Conservation (phyloP, 805 yeast genomes). For the Vanderwaltozyma tropicalis region DNA sequence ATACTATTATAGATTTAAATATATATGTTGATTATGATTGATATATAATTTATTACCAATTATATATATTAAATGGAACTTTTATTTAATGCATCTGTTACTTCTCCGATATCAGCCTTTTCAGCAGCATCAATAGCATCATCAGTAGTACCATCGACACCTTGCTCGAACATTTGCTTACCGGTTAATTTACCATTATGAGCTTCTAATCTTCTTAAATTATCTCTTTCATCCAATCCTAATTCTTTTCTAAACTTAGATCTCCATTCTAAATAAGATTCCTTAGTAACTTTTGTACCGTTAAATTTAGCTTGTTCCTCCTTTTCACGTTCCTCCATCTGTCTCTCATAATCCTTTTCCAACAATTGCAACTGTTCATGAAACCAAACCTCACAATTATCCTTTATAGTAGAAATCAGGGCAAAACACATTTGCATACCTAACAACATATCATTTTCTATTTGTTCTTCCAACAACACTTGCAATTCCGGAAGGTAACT, state of each 20-base stretch:
- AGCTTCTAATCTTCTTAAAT: constrained; percentile 40
- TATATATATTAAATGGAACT: not conserved
- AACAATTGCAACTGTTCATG: constrained; percentile 41
- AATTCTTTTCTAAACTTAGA: constrained; percentile 56
- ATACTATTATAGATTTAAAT: too few relatives aligned
- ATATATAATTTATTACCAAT: not conserved
- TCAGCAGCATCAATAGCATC: constrained; percentile 35
- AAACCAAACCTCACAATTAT: constrained; percentile 63
- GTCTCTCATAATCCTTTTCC: constrained; percentile 50
- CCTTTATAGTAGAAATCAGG: constrained; percentile 66
- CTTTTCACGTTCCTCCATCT: constrained; percentile 53
- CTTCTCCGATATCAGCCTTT: constrained; percentile 9
- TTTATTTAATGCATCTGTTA: not conserved
- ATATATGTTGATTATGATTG: too few relatives aligned
- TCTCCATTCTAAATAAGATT: constrained; percentile 69
- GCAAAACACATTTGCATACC: constrained; percentile 93
- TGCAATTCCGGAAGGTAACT: constrained; percentile 31
- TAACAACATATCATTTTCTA: constrained; percentile 50
- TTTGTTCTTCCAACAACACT: constrained; percentile 31
- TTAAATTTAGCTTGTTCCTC: constrained; percentile 82
- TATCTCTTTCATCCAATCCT: constrained; percentile 53
- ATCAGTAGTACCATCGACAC: constrained; percentile 66
- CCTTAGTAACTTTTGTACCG: constrained; percentile 83
- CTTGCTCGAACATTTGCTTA: constrained; percentile 78
- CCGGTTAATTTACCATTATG: constrained; percentile 80